Evolutionary conservation across 208 protist genomes (phyloP), one percentile per base, ranked within the genome.

Genomic region (Wallacemonas sp.): DNA sequence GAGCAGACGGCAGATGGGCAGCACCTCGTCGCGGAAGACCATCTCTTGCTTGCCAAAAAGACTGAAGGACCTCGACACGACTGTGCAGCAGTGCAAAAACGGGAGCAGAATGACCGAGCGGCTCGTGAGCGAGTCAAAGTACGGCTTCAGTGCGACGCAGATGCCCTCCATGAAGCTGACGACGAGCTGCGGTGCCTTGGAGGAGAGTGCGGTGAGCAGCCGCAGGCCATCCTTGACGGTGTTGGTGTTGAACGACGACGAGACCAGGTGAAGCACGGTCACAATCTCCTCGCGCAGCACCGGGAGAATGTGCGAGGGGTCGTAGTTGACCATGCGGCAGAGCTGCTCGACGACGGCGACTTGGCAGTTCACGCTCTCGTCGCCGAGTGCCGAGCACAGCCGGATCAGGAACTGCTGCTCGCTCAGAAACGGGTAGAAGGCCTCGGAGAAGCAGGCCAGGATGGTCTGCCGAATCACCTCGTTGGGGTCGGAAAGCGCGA

Each of bases 391-490:
- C 1, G 83, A 70, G 61, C 84, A 93, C 46, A 96, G 77, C 4
- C 78, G 77, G 26, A 84, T 79, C 31, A 96, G 71, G 55, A 89
- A 93, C 72, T 93, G 83, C 67, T 79, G 76, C 55, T 96, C 90
- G 70, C 84, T 91, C 16, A 96, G 72, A 72, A 85, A 96, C 5
- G 90, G 87, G 61, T 89, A 93, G 66, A 93, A 96, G n/a, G 82
- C 72, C 39, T 76, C 75, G 3, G 82, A 91, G 63, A 96, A 93
- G 31, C 82, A 78, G 20, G 70, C 79, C 23, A 96, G 64, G 72
- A 96, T 82, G 7, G 81, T 87, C 22, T 83, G 61, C 7, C 90
- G 84, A 20, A 93, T 70, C 23, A 74, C 76, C 2, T 81, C 81
- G 67, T 91, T 82, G 18, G 79, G 76, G 64, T 93, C 81, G 10